Evolutionary conservation across 768 basidiomycete species (phyloP).

Genomic region (Leccinum imitatum): DNA sequence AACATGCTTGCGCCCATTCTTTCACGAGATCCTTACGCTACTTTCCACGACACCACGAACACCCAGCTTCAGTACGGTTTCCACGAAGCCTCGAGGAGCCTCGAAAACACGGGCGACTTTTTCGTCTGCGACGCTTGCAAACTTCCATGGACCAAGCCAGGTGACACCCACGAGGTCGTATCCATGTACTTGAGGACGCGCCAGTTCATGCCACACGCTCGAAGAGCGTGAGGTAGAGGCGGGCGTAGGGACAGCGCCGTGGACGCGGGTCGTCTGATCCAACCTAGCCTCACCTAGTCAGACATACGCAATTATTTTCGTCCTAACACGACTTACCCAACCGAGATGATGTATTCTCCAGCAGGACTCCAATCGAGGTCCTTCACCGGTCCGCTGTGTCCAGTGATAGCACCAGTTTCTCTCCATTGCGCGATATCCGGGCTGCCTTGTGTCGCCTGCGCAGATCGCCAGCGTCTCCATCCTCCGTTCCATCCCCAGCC

Average conservation of each 20-base stretch:
- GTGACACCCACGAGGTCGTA: conserved; percentile 85
- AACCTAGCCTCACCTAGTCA: conserved; percentile 45
- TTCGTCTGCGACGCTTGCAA: conserved; percentile 93
- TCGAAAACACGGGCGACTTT: conserved; percentile 94
- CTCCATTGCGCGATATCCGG: conserved; percentile 56
- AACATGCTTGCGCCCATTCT: neutral
- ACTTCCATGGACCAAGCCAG: conserved; percentile 73
- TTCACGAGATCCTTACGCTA: conserved; percentile 40
- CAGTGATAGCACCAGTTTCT: conserved; percentile 78
- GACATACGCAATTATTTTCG: neutral
- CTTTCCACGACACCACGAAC: conserved; percentile 48
- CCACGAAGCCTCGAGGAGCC: conserved; percentile 79
- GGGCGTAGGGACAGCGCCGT: conserved; percentile 51
- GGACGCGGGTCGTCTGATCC: conserved; percentile 92
- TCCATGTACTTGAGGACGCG: conserved; percentile 94
- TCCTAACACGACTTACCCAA: conserved; percentile 54
- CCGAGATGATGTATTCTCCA: conserved; percentile 83
- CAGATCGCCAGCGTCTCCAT: conserved; percentile 82
- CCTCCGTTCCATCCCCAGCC: conserved; percentile 96
- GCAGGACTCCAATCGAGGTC: conserved; percentile 84
- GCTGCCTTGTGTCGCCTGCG: conserved; percentile 14
- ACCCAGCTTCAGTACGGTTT: conserved; percentile 51
- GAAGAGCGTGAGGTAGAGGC: conserved; percentile 9
- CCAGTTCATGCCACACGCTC: conserved; percentile 78
- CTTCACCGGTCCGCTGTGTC: conserved; percentile 79